These are phyloP conservation scores for Kwoniella mangroviensis DNA, from an alignment of 768 basidiomycete species.

Conservation along the genomic window DNA sequence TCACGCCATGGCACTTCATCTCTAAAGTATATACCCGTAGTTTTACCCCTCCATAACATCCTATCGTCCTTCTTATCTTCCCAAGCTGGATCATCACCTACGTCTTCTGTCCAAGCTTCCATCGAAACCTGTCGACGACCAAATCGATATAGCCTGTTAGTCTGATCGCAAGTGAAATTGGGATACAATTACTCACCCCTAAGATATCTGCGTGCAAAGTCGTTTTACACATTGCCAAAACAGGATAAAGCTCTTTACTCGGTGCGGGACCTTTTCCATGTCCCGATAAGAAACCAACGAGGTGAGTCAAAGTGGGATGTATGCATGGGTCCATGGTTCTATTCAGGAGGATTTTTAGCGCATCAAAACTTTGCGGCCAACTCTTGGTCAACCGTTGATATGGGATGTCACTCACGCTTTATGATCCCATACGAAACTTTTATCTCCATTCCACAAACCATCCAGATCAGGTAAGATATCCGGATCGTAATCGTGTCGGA, in stretches of 20 bases:
- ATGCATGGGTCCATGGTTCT: conserved; percentile 55
- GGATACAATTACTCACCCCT: conserved; percentile 25
- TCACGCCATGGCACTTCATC: conserved; percentile 50
- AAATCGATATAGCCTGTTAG: too few species aligned
- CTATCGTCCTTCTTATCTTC: conserved; percentile 49
- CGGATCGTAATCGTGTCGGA: conserved; percentile 42
- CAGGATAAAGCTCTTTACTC: conserved; percentile 49
- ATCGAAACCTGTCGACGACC: conserved; percentile 38
- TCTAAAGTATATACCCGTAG: conserved; percentile 53
- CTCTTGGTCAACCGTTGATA: too few species aligned
- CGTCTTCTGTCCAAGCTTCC: conserved; percentile 53
- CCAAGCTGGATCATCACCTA: conserved; percentile 51
- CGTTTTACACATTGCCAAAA: conserved; percentile 55
- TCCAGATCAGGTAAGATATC: conserved; percentile 37
- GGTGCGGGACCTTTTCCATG: conserved; percentile 53
- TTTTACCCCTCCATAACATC: conserved; percentile 54
- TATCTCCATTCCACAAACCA: conserved; percentile 36
- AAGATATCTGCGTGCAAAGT: conserved; percentile 51
- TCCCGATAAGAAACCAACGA: conserved; percentile 47
- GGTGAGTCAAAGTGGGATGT: conserved; percentile 50
- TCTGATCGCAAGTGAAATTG: neutral
- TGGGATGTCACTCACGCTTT: conserved; percentile 38
- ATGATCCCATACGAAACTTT: conserved; percentile 56
- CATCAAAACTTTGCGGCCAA: neutral
- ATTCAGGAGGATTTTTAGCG: neutral